Evolutionary conservation across 192 early-diverging fungal species (phyloP).

Genomic region (Backusella psychrophila): DNA sequence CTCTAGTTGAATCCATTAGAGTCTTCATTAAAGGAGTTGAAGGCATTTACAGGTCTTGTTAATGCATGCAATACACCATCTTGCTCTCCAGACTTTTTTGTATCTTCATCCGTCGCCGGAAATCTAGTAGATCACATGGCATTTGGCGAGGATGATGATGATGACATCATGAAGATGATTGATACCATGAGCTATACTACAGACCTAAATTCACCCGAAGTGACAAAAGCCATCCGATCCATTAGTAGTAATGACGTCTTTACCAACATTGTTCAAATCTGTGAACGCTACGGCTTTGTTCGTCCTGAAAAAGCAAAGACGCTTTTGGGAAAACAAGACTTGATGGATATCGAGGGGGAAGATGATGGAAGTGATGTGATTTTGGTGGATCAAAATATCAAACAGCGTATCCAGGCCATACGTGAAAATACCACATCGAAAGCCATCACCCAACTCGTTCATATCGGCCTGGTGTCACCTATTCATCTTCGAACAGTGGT

Average conservation of each 20-base stretch:
- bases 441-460: constrained; percentile 17
- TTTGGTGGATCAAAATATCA: constrained; percentile 25
- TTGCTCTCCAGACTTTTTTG: constrained; percentile 22
- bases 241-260: constrained; percentile 27
- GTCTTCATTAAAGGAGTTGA: constrained; percentile 30
- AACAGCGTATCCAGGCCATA: constrained; percentile 23
- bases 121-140: constrained; percentile 12
- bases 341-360: background rate
- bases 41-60: constrained; percentile 32
- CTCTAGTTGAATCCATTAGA: constrained; percentile 32
- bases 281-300: constrained; percentile 15
- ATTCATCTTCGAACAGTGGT: constrained; percentile 22
- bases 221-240: constrained; percentile 27
- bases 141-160: constrained; percentile 5
- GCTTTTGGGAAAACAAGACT: background rate
- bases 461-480: constrained; percentile 27
- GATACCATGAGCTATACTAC: constrained; percentile 11
- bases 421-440: constrained; percentile 6
- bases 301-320: constrained; percentile 9
- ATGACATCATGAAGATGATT: constrained; percentile 28
- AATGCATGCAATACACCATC: constrained; percentile 32
- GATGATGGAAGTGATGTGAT: background rate
- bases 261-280: constrained; percentile 25
- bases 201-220: constrained; percentile 18
- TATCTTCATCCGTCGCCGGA: constrained; percentile 10